Evolutionary conservation across 352 stramenopile genomes (phyloP), one percentile per base, ranked within the genome.

Genomic region (Phytopythium kandeliae): DNA sequence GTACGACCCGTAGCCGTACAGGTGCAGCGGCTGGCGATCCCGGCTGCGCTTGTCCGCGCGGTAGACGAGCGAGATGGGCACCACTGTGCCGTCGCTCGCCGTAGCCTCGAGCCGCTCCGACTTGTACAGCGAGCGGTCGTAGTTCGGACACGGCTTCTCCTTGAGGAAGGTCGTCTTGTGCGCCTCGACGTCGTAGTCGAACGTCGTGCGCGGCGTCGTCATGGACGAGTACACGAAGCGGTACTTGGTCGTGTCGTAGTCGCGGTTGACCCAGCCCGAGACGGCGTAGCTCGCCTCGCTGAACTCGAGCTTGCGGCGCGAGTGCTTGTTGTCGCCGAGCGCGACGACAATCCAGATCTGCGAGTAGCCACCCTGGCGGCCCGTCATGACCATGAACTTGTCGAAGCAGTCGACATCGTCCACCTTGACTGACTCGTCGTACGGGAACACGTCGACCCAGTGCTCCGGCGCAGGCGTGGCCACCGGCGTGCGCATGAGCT

Each of bases 1-100:
- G 65, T 99, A 99, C 22, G 83, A 96, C 15, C 96, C 96, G 71
- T 99, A 99, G 48, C 93, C 92, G 58, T 98, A 98, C 37, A 99
- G 62, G 58, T 98, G 92, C 38, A 94, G 58, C 31, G 85, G 68
- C 50, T 90, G 79, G 25, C 60, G 66, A 37, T 85, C 65, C 57
- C 71, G 64, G 25, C 54, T 65, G 46, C 75, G 75, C 63, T 76
- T 55, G 45, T 87, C 79, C 31, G 80, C 73, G 55, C 79, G 75
- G 51, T 94, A 92, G 1, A 96, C 78, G 44, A 94, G 62, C 37
- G 80, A 92, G 46, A 95, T 89, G 38, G 85, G 83, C 19, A 93
- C 69, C 48, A 83, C 88, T 3, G 78, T 90, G 33, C 92, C 91
- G 57, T 98, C 94, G 15, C 60, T 64, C 24, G 87, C 88, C 47